Conservation (phyloP, 208 protist species). For the Trypanosoma theileri region DNA sequence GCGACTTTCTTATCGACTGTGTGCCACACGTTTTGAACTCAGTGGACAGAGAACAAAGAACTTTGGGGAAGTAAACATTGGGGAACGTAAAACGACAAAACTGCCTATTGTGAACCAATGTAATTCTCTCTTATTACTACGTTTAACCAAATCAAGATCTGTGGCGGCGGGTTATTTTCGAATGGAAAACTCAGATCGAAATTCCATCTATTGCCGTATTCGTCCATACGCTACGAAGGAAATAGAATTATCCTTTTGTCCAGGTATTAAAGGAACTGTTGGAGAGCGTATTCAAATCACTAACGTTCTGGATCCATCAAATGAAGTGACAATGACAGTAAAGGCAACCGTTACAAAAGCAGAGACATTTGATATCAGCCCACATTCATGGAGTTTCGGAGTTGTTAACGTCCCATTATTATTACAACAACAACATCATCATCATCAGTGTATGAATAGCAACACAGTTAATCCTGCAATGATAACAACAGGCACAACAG, state of each 20-base stretch:
- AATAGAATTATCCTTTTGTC: slow-evolving; percentile 75
- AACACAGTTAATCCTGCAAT: background rate
- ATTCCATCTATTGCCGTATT: slow-evolving; percentile 63
- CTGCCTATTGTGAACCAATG: slow-evolving; percentile 76
- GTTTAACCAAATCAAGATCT: slow-evolving; percentile 75
- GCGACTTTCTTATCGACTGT: slow-evolving; percentile 78
- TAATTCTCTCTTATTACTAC: slow-evolving; percentile 69
- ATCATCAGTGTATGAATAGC: background rate
- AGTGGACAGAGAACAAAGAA: slow-evolving; percentile 85
- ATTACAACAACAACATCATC: slow-evolving; percentile 18
- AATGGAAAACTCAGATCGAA: slow-evolving; percentile 73
- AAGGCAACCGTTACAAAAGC: slow-evolving; percentile 84
- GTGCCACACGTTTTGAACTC: slow-evolving; percentile 66
- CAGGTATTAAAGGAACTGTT: slow-evolving; percentile 82
- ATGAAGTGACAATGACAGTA: slow-evolving; percentile 63
- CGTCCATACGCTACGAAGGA: slow-evolving; percentile 81
- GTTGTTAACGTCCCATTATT: slow-evolving; percentile 48
- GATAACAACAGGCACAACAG: background rate
- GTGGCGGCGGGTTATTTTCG: slow-evolving; percentile 84
- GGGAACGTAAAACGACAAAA: slow-evolving; percentile 79
- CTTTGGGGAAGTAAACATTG: slow-evolving; percentile 89
- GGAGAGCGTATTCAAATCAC: slow-evolving; percentile 73
- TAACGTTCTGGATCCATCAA: slow-evolving; percentile 73
- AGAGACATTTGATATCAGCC: slow-evolving; percentile 87
- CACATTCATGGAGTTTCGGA: slow-evolving; percentile 81